A percentile compares a stretch with the other conserved stretches of the same genome.
Evolutionary conservation across 257 asterid genomes (phyloP).

Genomic region (Leptodermis oblonga): DNA sequence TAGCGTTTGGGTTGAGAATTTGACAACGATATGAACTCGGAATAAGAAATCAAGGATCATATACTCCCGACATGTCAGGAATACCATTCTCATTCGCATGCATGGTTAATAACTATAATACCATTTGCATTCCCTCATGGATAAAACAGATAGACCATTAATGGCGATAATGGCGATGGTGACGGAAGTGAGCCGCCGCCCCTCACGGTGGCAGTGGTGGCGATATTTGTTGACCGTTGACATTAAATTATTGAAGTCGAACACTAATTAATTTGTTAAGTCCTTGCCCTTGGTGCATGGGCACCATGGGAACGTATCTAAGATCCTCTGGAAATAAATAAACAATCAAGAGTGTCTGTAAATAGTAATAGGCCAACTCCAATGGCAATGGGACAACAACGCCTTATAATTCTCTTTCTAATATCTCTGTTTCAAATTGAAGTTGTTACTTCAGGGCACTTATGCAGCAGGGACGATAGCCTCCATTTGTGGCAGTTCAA

Average conservation of each 20-base stretch:
- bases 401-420: neutral
- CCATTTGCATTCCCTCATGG: neutral
- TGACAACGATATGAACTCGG: no score
- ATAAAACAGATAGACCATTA: neutral
- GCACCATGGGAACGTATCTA: no score
- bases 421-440: neutral
- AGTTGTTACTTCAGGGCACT: neutral
- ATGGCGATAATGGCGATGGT: neutral
- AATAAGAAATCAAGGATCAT: no score
- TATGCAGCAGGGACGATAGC: slow-evolving; percentile 10
- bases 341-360: no score
- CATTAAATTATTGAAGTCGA: neutral
- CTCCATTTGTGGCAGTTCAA: slow-evolving; percentile 19
- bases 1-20: no score
- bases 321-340: no score
- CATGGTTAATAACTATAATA: neutral
- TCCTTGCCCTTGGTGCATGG: no score
- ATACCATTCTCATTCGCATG: no score
- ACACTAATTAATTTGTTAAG: no score
- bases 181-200: neutral
- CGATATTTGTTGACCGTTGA: neutral
- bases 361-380: neutral
- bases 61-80: no score
- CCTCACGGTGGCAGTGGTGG: neutral
- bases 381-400: no score